Evolutionary conservation across 495 filamentous ascomycete genomes (phyloP).

Genomic region (Chlorociboria aeruginascens): DNA sequence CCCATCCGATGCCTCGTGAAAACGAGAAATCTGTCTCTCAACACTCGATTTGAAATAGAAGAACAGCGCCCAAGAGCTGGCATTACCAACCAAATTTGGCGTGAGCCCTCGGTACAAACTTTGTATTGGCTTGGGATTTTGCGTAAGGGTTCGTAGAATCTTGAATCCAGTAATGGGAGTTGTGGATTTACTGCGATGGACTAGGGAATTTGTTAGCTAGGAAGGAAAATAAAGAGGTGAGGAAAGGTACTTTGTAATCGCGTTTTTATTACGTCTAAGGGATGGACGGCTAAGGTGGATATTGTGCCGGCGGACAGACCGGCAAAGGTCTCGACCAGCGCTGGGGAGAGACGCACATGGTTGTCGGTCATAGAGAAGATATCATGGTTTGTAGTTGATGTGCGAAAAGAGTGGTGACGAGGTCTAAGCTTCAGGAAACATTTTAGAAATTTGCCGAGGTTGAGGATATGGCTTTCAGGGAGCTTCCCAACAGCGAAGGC

Average conservation of each 20-base stretch:
- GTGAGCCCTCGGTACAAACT: slow-evolving; percentile 81
- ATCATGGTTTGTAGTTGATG: slow-evolving; percentile 6
- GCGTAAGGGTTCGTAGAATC: slow-evolving; percentile 30
- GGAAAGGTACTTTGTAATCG: slow-evolving; percentile 65
- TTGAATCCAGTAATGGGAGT: slow-evolving; percentile 27
- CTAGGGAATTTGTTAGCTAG: slow-evolving; percentile 1
- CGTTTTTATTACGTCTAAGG: slow-evolving; percentile 91
- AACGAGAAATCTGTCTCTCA: slow-evolving; percentile 22
- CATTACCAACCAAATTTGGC: slow-evolving; percentile 86
- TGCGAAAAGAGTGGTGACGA: slow-evolving; percentile 1
- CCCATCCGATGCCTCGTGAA: slow-evolving; percentile 2
- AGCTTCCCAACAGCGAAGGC: neutral
- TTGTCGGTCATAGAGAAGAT: slow-evolving; percentile 18
- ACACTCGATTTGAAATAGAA: slow-evolving; percentile 53
- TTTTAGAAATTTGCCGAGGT: slow-evolving; percentile 11
- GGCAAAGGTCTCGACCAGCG: slow-evolving; percentile 77
- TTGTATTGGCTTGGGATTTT: slow-evolving; percentile 33
- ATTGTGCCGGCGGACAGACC: slow-evolving; percentile 81
- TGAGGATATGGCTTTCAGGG: neutral
- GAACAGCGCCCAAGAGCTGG: slow-evolving; percentile 82
- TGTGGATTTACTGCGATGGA: slow-evolving; percentile 14
- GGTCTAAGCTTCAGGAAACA: slow-evolving; percentile 7
- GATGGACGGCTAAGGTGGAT: slow-evolving; percentile 72
- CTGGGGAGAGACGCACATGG: slow-evolving; percentile 33
- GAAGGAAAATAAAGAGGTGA: neutral